Base-by-base conservation (phyloP, 169 alveolate genomes). In the Plasmodium gaboni region DNA sequence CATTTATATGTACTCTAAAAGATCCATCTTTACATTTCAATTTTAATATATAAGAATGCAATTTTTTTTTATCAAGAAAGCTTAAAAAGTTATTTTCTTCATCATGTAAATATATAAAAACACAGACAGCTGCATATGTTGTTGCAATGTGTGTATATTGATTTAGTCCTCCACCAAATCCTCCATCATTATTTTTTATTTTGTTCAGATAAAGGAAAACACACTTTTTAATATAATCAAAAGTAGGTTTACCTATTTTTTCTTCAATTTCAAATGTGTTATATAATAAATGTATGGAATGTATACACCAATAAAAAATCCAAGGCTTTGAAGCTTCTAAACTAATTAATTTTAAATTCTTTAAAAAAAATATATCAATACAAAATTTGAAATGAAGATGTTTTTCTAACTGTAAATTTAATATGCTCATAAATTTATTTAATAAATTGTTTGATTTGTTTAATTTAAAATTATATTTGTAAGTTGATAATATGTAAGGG, bases 81-180 rank as follows among this genome's bases (percentile, higher is more conserved):
- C 97, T 96, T 92, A 96, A 96, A 48, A 95, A 95, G 71, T 91
- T 86, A 12, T 91, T 76, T 93, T 90, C 93, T 59, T 89, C 93
- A 64, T 92, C 89, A 70, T 88, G 80, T 42, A 87, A 73, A 70
- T 74, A 73, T 73, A 73, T 87, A 15, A 87, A 87, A 0, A 94
- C 96, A n/a, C 96, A 93, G 0, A 97, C 83, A 2, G 99, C 97
- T n/a, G 98, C 97, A 91, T 97, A 98, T 0, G 98, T 96, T 13
- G 98, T 94, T 26, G 98, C 99, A 61, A 98, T 57, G 74, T 98
- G 98, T 9, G 98, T 97, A 51, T 89, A 90, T 61, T 96, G 98
- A 71, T 93, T 92, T 32, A 91, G 93, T 13, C 98, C 98, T 15
- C 99, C 99, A 12, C 98, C 96, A 88, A 97, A 97, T 0, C 98